phyloP scores from a whole-genome alignment of 2,329 filamentous ascomycete species.

The Penicillium corylophilum region DNA sequence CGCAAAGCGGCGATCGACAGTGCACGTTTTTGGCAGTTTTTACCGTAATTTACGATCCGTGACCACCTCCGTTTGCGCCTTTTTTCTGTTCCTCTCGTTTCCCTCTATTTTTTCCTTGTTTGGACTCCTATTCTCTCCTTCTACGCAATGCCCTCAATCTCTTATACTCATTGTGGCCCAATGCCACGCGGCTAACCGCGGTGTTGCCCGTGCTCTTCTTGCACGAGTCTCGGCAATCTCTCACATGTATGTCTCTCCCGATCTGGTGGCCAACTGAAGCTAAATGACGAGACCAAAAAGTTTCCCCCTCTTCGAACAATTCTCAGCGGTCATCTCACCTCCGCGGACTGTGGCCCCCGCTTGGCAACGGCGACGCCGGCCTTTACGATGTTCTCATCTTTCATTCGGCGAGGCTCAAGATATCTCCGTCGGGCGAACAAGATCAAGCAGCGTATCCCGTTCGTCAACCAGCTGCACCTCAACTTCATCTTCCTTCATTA shows the following conservation, averaged over 20 bases:
- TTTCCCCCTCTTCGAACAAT: slow-evolving; percentile 16
- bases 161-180: slow-evolving; percentile 9
- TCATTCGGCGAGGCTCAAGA: slow-evolving; percentile 20
- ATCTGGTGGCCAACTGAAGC: slow-evolving; percentile 2
- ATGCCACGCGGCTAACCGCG: slow-evolving; percentile 22
- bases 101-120: neutral
- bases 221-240: slow-evolving; percentile 20
- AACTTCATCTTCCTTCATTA: slow-evolving; percentile 56
- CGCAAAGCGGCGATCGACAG: neutral
- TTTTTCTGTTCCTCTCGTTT: slow-evolving; percentile 4
- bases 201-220: slow-evolving; percentile 13
- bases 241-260: slow-evolving; percentile 18
- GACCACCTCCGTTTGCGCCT: slow-evolving; percentile 14
- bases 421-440: slow-evolving; percentile 19
- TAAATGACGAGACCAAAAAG: slow-evolving; percentile 13
- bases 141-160: slow-evolving; percentile 5
- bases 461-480: slow-evolving; percentile 38
- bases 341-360: slow-evolving; percentile 10
- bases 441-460: slow-evolving; percentile 37
- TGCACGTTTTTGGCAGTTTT: slow-evolving; percentile 21
- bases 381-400: slow-evolving; percentile 31
- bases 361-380: slow-evolving; percentile 15
- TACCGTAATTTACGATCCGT: slow-evolving; percentile 10
- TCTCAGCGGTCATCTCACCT: slow-evolving; percentile 6
- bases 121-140: neutral